Percentiles rank a stretch among this genome's conserved stretches.
phyloP scores from a whole-genome alignment of 176 grass and related monocot genomes.

The Triticum urartu region DNA sequence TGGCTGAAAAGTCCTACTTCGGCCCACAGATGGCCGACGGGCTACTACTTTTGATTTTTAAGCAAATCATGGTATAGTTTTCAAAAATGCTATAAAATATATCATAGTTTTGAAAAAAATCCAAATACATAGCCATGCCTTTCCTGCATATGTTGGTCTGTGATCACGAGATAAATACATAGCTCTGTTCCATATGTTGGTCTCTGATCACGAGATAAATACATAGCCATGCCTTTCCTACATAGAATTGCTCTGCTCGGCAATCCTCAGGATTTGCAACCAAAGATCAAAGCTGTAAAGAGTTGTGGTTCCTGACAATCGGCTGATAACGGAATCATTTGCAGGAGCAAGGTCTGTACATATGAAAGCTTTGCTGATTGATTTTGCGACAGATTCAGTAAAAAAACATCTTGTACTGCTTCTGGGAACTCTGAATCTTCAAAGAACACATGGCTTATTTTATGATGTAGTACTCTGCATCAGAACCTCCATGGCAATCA shows the following conservation, averaged over 20 bases:
- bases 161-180: too few species aligned
- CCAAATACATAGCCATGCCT: too few species aligned
- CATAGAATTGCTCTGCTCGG: slow-evolving; percentile 60
- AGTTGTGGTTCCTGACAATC: slow-evolving; percentile 75
- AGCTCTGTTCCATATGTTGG: slow-evolving; percentile 41
- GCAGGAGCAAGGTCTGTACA: slow-evolving; percentile 60
- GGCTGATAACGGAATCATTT: slow-evolving; percentile 26
- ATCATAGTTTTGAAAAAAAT: too few species aligned
- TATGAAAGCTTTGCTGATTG: slow-evolving; percentile 53
- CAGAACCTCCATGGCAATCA: too few species aligned
- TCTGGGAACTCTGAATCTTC: slow-evolving; percentile 66
- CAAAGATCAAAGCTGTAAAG: slow-evolving; percentile 66
- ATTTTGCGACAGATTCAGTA: slow-evolving; percentile 48
- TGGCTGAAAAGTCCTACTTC: too few species aligned
- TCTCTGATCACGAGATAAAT: slow-evolving; percentile 56
- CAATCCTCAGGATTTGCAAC: slow-evolving; percentile 82
- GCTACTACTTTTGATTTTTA: too few species aligned
- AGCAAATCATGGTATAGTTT: too few species aligned
- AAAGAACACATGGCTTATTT: slow-evolving; percentile 42
- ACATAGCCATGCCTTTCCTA: slow-evolving; percentile 62
- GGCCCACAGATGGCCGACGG: too few species aligned
- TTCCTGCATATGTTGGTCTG: too few species aligned
- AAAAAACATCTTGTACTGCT: slow-evolving; percentile 43
- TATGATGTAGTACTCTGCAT: too few species aligned
- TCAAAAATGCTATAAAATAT: too few species aligned